These are phyloP conservation scores for Keithomyces neogunnii DNA, from an alignment of 2,329 filamentous ascomycete species.

Conservation along the genomic window DNA sequence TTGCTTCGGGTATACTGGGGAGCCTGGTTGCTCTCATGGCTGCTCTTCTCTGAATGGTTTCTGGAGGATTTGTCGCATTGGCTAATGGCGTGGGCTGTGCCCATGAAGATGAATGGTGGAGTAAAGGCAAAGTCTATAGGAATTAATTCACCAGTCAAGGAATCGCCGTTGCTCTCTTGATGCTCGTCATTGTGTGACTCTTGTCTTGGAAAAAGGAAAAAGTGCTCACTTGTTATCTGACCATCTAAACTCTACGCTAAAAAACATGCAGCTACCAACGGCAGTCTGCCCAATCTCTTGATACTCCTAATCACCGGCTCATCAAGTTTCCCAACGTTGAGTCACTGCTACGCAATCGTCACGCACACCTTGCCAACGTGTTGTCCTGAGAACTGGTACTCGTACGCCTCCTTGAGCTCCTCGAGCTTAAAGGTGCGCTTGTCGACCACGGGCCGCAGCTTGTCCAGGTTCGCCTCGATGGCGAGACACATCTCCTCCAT, in stretches of 20 bases:
- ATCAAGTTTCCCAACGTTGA: conserved; percentile 1
- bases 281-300: no score
- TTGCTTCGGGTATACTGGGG: conserved; percentile 9
- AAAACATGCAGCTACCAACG: no score
- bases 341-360: conserved; percentile 17
- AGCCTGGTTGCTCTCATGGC: conserved; percentile 14
- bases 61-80: no score
- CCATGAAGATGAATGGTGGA: no score
- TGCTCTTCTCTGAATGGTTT: conserved; percentile 9
- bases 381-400: conserved; percentile 28
- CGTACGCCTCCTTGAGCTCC: conserved; percentile 33
- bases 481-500: conserved; percentile 44
- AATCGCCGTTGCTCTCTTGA: no score
- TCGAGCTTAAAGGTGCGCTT: conserved; percentile 35
- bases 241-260: no score
- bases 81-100: no score
- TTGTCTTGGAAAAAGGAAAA: no score
- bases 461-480: conserved; percentile 36
- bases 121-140: no score
- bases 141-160: no score
- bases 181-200: no score
- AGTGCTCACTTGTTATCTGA: no score
- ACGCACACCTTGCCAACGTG: conserved; percentile 32
- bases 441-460: conserved; percentile 38
- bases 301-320: not conserved